Conservation (phyloP, 2,329 filamentous ascomycete genomes). For the Trichoderma sp. region DNA sequence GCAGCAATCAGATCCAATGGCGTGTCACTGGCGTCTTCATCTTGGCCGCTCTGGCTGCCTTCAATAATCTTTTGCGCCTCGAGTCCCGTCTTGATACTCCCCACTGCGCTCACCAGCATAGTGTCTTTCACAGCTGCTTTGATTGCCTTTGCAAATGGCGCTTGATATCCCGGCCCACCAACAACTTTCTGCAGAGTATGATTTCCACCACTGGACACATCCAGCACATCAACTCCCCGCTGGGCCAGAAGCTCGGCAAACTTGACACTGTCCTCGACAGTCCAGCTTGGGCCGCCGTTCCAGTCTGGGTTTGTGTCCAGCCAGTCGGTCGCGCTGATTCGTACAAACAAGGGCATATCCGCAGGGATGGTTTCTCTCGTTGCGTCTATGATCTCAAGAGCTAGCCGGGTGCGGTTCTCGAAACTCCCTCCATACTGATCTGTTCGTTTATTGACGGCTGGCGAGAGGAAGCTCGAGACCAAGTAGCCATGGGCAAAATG, state of each 20-base stretch:
- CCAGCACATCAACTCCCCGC: conserved; percentile 73
- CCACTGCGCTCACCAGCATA: conserved; percentile 52
- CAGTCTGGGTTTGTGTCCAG: conserved; percentile 62
- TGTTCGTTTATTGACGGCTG: conserved; percentile 69
- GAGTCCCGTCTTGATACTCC: conserved; percentile 50
- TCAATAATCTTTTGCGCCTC: conserved; percentile 53
- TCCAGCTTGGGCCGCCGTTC: conserved; percentile 63
- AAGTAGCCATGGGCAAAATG: conserved; percentile 80
- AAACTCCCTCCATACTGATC: conserved; percentile 71
- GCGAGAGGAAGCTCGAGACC: conserved; percentile 68
- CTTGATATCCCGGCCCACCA: conserved; percentile 69
- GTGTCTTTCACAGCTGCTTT: conserved; percentile 71
- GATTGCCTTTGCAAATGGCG: conserved; percentile 68
- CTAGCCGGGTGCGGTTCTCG: conserved; percentile 71
- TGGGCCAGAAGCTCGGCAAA: conserved; percentile 67
- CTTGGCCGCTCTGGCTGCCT: conserved; percentile 31
- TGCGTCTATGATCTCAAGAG: conserved; percentile 67
- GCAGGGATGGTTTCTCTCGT: conserved; percentile 66
- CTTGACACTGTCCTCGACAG: conserved; percentile 62
- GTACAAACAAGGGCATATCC: conserved; percentile 71
- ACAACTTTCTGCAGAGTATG: conserved; percentile 57
- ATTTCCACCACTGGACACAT: conserved; percentile 70
- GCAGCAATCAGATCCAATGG: conserved; percentile 53
- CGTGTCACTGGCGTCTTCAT: neutral
- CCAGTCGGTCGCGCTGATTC: conserved; percentile 76